Base-by-base conservation (phyloP, 2,329 filamentous ascomycete species). In the Fusarium coffeatum region DNA sequence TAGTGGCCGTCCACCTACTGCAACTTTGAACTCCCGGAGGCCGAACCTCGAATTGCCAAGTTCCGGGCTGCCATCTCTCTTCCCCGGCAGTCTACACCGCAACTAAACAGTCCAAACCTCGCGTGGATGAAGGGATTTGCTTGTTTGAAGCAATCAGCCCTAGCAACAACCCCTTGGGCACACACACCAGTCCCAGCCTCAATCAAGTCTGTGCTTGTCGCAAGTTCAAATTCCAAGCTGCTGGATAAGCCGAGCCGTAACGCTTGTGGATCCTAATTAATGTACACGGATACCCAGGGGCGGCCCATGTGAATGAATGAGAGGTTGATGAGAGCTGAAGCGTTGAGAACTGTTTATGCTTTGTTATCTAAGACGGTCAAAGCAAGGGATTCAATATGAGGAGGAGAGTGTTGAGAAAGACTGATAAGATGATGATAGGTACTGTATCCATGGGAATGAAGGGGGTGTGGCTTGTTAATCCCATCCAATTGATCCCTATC, bases 211-310 rank as follows among this genome's bases (percentile, higher is more conserved):
- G 66, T 70, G 67, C 62, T 67, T 49, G 43, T 59, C 55, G 48
- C 56, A 68, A 65, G 71, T 60, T 58, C 69, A 71, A 41, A 66
- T 74, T 64, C 68, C 72, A 71, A 60, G 71, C 62, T 50, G 59
- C 45, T 69, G 72, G 69, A 59, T 65, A 40, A 59, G 48, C 55
- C 43, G 40, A 55, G 59, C 42, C 50, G 67, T 64, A 58, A 55
- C 54, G 46, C n/a, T 49, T 54, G 69, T 74, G 67, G 69, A 69
- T 59, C 49, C 50, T 50, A 51, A 60, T 61, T 18, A 34, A 16
- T 34, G 49, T 48, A 49, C 32, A 49, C 22, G 27, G 51, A 50
- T 50, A 50, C 16, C 22, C 46, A 41, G 56, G 55, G 49, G 55
- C 34, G 22, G 66, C 63, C 62, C 50, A 68, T 58, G 55, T 63